Percentiles rank a stretch among this genome's conserved stretches.
Evolutionary conservation across 1,284 basidiomycete genomes (phyloP).

Genomic region (Cryptococcus hybrid): DNA sequence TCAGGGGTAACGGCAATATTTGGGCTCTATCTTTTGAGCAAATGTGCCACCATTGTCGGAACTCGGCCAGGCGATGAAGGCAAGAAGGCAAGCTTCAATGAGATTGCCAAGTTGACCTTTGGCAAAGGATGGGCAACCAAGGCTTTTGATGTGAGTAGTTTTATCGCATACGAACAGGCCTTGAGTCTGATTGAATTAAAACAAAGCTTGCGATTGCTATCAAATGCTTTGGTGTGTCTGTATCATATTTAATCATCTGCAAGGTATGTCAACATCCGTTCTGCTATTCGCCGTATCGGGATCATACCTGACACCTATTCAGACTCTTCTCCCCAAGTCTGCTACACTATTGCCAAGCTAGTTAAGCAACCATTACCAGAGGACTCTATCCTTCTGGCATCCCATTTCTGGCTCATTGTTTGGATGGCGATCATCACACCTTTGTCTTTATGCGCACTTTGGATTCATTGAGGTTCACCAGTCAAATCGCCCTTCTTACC

Average conservation of each 20-base stretch:
- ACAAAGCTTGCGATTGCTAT: constrained; percentile 83
- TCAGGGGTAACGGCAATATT: constrained; percentile 78
- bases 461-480: constrained; percentile 58
- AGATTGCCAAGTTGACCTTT: constrained; percentile 79
- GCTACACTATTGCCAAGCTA: constrained; percentile 75
- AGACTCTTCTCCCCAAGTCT: constrained; percentile 83
- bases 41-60: constrained; percentile 74
- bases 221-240: constrained; percentile 95
- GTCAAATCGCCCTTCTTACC: constrained; percentile 49
- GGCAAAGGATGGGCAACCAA: constrained; percentile 49
- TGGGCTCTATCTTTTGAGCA: constrained; percentile 83
- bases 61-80: constrained; percentile 50
- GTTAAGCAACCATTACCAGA: constrained; percentile 57
- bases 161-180: not conserved
- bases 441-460: constrained; percentile 76
- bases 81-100: constrained; percentile 77
- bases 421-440: constrained; percentile 83
- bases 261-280: constrained; percentile 57
- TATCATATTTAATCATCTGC: constrained; percentile 93
- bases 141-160: constrained; percentile 43
- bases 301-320: not conserved
- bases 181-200: constrained; percentile 10
- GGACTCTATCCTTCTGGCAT: constrained; percentile 63
- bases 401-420: constrained; percentile 77
- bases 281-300: not conserved